A percentile compares a stretch with the other conserved stretches of the same genome.
phyloP scores from a whole-genome alignment of 257 asterid genomes.

The Paulownia fortunei region DNA sequence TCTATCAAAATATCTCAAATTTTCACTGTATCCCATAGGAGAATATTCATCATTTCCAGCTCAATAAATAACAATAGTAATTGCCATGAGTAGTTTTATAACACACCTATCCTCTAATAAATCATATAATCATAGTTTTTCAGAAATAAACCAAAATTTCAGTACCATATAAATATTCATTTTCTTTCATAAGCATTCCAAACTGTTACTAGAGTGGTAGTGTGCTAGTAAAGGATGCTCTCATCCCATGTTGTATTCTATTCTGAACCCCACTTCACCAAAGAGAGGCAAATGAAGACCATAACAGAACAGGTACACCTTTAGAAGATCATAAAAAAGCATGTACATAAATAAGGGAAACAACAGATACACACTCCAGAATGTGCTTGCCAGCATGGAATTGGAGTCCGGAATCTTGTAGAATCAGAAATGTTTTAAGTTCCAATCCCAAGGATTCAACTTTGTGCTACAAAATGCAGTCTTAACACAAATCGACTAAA shows the following conservation, averaged over 20 bases:
- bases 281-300: not conserved
- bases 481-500: not conserved
- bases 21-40: not conserved
- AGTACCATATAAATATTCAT: not conserved
- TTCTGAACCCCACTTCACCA: not conserved
- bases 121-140: not conserved
- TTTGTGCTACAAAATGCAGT: not conserved
- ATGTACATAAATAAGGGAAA: not conserved
- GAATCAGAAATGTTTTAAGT: not conserved
- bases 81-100: slow-evolving; percentile 5
- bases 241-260: not conserved
- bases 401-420: not conserved
- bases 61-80: not conserved
- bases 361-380: not conserved
- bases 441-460: not conserved
- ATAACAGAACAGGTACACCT: not conserved
- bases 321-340: not conserved
- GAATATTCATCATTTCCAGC: not conserved
- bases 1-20: not conserved
- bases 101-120: not conserved
- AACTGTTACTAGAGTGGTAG: not conserved
- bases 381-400: not conserved
- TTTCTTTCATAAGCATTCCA: not conserved
- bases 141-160: not conserved
- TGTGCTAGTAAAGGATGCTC: not conserved